Conservation (phyloP, 2,329 filamentous ascomycete species). For the Ophiosphaerella narmari region DNA sequence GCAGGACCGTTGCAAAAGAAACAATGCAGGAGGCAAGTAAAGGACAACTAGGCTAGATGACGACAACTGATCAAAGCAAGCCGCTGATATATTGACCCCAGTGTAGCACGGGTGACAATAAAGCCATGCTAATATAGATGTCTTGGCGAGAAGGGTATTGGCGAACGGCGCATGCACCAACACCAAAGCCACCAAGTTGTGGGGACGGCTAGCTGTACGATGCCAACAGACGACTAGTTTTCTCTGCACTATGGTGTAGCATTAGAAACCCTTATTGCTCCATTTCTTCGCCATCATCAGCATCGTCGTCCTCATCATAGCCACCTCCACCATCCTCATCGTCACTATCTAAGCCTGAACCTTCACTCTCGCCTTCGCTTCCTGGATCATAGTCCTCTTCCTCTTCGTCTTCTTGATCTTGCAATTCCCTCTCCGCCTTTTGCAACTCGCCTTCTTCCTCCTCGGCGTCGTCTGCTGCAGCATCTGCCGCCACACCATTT, state of each 20-base stretch:
- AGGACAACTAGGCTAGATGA: background rate
- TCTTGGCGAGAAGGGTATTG: background rate
- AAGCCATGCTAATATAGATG: background rate
- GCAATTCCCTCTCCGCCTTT: constrained; percentile 44
- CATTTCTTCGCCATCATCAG: constrained; percentile 35
- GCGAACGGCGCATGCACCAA: background rate
- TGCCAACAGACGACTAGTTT: background rate
- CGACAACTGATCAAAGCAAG: background rate
- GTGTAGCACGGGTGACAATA: background rate
- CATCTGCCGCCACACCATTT: constrained; percentile 6
- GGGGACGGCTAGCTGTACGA: background rate
- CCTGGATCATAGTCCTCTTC: constrained; percentile 51
- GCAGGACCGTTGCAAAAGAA: background rate
- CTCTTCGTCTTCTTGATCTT: constrained; percentile 48
- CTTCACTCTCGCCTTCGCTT: constrained; percentile 48
- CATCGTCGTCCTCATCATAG: constrained; percentile 36
- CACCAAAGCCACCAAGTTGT: background rate
- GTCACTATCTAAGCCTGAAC: constrained; percentile 42
- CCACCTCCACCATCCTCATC: constrained; percentile 40
- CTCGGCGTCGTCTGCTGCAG: constrained; percentile 19
- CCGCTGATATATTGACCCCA: background rate
- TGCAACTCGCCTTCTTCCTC: constrained; percentile 47
- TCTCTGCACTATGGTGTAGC: no score
- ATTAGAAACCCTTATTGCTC: constrained; percentile 14
- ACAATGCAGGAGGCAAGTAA: background rate